Conservation (phyloP, 2,329 filamentous ascomycete species). For the Ampelomyces quisqualis region DNA sequence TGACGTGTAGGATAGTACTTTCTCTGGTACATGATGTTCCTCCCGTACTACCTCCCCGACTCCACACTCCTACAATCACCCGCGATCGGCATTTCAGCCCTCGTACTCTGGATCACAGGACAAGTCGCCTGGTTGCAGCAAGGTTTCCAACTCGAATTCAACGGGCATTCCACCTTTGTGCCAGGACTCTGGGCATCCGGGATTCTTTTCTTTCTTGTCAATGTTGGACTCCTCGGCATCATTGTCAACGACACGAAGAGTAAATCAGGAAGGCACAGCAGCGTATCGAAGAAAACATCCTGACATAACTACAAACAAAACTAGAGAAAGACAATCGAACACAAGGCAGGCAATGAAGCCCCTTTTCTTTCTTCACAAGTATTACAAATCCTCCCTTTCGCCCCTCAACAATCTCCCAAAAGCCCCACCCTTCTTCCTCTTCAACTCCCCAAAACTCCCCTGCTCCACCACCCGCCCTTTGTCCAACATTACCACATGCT, state of each 20-base stretch:
- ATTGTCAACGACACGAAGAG: slow-evolving; percentile 64
- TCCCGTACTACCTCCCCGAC: slow-evolving; percentile 83
- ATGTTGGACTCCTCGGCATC: slow-evolving; percentile 82
- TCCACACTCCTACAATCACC: slow-evolving; percentile 69
- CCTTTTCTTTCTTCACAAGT: too few relatives aligned
- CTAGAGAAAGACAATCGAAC: background rate
- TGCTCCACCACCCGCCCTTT: slow-evolving; percentile 67
- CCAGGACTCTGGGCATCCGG: slow-evolving; percentile 79
- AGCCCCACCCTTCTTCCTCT: slow-evolving; percentile 24
- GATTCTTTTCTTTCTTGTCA: slow-evolving; percentile 77
- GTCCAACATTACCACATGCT: slow-evolving; percentile 70
- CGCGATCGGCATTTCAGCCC: slow-evolving; percentile 63
- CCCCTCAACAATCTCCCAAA: slow-evolving; percentile 45
- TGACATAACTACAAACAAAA: background rate
- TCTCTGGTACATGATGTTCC: slow-evolving; percentile 93
- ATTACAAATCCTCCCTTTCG: slow-evolving; percentile 17
- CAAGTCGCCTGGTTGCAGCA: slow-evolving; percentile 62
- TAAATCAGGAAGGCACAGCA: slow-evolving; percentile 2
- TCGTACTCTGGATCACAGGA: slow-evolving; percentile 70
- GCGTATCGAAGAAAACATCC: slow-evolving; percentile 7
- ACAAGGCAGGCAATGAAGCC: background rate
- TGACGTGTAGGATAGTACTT: slow-evolving; percentile 71
- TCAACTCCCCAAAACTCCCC: slow-evolving; percentile 66
- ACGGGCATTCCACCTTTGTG: slow-evolving; percentile 79
- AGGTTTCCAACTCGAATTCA: slow-evolving; percentile 53